Evolutionary conservation across 2,329 filamentous ascomycete genomes (phyloP), one percentile per base, ranked within the genome.

Genomic region (Rutstroemia sydowiana): DNA sequence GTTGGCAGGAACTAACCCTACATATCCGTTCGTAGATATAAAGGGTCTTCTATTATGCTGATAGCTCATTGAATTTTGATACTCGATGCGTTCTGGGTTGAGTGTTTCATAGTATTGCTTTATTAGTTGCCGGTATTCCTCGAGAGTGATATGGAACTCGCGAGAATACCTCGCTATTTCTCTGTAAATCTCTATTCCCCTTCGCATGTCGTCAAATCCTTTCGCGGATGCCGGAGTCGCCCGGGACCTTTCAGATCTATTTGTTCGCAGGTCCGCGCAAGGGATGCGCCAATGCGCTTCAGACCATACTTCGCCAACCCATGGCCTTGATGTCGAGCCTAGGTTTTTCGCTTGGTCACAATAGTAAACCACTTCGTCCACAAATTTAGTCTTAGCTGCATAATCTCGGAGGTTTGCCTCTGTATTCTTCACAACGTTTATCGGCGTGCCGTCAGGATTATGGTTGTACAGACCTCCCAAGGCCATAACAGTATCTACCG

Each of bases 201-300:
- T 34, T 41, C 28, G 41, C 36, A 39, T 36, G n/a, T 55, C 45
- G 11, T 31, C 34, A 30, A 48, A 52, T 2, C 45, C 49, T 5
- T 21, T 18, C 16, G 34, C 20, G 7, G 40, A 51, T 10, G 32
- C 16, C 16, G 34, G 14, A 6, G 30, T 20, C 11, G 40, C 23
- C 9, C 48, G 30, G 8, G 41, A 31, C 11, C 41, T 31, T 20
- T 32, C 40, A 7, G 20, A 13, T 30, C n/a, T 36, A 3, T 16
- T 30, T 16, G 14, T 23, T 7, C 32, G 18, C 34, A 48, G 45
- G 13, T 49, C 53, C 13, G 53, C 49, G 11, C 49, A 52, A 3
- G 45, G 45, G 7, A 52, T 52, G 26, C 48, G 34, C 53, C 53
- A 55, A 11, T 45, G 31, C 10, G 49, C 53, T 34, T 51, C 53